Percentiles rank a stretch among this genome's conserved stretches.
Evolutionary conservation across 108 stramenopile species (phyloP).

Genomic region (Chaetoceros muelleri): DNA sequence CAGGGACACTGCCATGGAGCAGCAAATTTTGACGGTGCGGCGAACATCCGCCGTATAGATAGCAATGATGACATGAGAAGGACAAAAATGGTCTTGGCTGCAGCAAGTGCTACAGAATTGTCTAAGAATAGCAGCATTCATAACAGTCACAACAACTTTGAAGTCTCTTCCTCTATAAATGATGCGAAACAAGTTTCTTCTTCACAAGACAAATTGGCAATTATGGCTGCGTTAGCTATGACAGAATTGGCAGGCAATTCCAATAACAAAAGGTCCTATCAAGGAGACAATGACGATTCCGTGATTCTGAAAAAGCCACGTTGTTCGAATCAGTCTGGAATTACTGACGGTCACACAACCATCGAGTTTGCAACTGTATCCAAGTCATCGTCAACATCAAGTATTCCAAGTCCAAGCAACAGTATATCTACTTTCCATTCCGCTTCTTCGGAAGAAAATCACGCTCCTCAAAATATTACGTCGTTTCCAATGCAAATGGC

Average conservation of each 20-base stretch:
- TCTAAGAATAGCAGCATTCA: too few relatives aligned
- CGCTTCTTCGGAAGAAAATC: too few relatives aligned
- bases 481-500: not conserved
- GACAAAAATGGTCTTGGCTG: too few relatives aligned
- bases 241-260: slow-evolving; percentile 23
- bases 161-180: not conserved
- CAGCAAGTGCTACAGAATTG: too few relatives aligned
- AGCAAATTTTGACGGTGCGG: too few relatives aligned
- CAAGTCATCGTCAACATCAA: not conserved
- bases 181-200: not conserved
- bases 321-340: not conserved
- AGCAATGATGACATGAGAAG: too few relatives aligned
- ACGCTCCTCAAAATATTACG: too few relatives aligned
- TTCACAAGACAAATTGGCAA: slow-evolving; percentile 25
- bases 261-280: not conserved
- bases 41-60: too few relatives aligned
- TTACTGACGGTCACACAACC: not conserved
- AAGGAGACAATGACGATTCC: not conserved
- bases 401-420: not conserved
- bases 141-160: too few relatives aligned
- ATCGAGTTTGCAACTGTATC: not conserved
- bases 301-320: not conserved
- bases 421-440: too few relatives aligned
- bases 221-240: slow-evolving; percentile 56
- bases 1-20: too few relatives aligned